Evolutionary conservation across 2,329 filamentous ascomycete genomes (phyloP), one percentile per base, ranked within the genome.

Genomic region (Fusarium miscanthi): DNA sequence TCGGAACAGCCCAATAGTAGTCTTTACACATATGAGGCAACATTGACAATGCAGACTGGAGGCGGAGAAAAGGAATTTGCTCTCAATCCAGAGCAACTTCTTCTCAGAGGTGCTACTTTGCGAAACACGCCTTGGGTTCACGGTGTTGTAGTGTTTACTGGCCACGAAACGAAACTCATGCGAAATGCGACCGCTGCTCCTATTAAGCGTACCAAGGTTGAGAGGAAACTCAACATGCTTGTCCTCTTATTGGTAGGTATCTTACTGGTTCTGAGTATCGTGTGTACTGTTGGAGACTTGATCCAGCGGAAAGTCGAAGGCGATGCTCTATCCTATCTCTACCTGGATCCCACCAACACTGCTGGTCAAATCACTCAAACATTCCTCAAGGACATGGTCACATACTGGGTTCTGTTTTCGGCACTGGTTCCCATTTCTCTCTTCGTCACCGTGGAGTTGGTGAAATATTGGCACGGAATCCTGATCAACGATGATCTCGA

Each of bases 1-100:
- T 98, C 95, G 3, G 96, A 99, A 83, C 96, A 98, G 81, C 96
- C 96, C 27, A 99, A 99, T 86, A 98, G 94, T 84, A 98, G 95
- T 82, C 86, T 99, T 40, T 99, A 99, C 82, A 99, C 96, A 0
- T 99, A 98, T 81, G 97, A 99, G 83, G 96, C 95, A 42, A 98
- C 95, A 2, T 82, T 99, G 81, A 98, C 95, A 1, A 93, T 98
- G 87, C 91, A 95, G 77, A 88, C 92, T 49, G 94, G 95, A 46
- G 95, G 95, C 23, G 94, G 94, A 40, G 96, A 99, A 82, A 97
- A 97, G 82, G 95, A 98, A 80, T 84, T 98, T 53, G 88, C 97
- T 3, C 83, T 99, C 60, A 93, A 93, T 73, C 96, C 96, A 0
- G 96, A 99, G 80, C 96, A 99, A 82, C 88, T 99, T 43, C 87